Conservation (phyloP, 352 stramenopile species). For the Peronosclerospora sorghi region DNA sequence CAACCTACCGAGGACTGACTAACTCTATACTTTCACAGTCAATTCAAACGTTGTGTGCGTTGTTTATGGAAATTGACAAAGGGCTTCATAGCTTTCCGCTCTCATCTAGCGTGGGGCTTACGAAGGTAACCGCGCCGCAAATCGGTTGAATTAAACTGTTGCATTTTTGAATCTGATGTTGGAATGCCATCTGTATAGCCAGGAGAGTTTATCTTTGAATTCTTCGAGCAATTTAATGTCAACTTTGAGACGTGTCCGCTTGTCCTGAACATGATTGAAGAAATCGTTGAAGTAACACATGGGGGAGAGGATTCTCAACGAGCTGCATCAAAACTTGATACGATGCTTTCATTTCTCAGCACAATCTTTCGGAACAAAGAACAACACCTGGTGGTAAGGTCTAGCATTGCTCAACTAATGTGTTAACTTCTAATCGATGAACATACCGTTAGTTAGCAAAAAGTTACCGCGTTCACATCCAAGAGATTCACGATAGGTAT, state of each 20-base stretch:
- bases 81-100: constrained; percentile 67
- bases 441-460: constrained; percentile 34
- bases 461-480: constrained; percentile 83
- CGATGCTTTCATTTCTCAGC: constrained; percentile 70
- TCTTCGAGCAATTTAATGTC: constrained; percentile 86
- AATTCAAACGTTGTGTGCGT: constrained; percentile 60
- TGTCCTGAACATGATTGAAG: constrained; percentile 80
- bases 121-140: constrained; percentile 36
- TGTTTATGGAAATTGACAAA: constrained; percentile 82
- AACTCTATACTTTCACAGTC: constrained; percentile 32
- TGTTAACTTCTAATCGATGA: constrained; percentile 2
- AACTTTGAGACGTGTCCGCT: constrained; percentile 83
- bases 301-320: constrained; percentile 52
- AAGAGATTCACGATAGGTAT: constrained; percentile 78
- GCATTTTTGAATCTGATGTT: constrained; percentile 1
- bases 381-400: constrained; percentile 46
- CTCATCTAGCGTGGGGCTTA: constrained; percentile 61
- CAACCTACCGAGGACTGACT: constrained; percentile 1
- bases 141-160: neutral
- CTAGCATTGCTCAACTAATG: neutral
- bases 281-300: constrained; percentile 79
- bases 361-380: constrained; percentile 83
- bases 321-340: constrained; percentile 66
- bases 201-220: constrained; percentile 85
- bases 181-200: constrained; percentile 22